Evolutionary conservation across 352 stramenopile species (phyloP).

Genomic region (Peronosclerospora sorghi): DNA sequence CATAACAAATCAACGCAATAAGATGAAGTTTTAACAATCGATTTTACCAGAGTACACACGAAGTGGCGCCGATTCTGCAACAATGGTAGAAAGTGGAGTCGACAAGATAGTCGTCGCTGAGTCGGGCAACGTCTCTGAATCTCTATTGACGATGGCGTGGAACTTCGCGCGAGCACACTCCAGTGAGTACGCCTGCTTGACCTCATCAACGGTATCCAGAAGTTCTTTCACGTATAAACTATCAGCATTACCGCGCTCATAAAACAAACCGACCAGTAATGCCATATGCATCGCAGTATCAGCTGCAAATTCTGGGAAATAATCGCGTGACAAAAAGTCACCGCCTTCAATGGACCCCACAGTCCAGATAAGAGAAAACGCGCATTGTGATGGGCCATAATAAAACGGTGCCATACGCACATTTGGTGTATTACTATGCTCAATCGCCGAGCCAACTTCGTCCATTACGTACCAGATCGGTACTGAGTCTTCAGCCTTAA

Average conservation of each 20-base stretch:
- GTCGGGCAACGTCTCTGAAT: slow-evolving; percentile 26
- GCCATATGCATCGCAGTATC: slow-evolving; percentile 25
- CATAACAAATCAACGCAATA: too few relatives aligned
- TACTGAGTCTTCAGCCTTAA: slow-evolving; percentile 27
- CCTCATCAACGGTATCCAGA: slow-evolving; percentile 11
- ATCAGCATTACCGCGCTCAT: slow-evolving; percentile 18
- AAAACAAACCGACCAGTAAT: slow-evolving; percentile 32
- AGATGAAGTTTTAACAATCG: not conserved
- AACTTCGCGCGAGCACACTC: slow-evolving; percentile 25
- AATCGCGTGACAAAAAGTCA: slow-evolving; percentile 38
- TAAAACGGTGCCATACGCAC: slow-evolving; percentile 46
- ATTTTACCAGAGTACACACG: slow-evolving; percentile 27
- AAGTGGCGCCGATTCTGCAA: slow-evolving; percentile 15
- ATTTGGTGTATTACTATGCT: slow-evolving; percentile 31
- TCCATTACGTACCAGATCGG: slow-evolving; percentile 56
- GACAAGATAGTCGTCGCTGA: slow-evolving; percentile 15
- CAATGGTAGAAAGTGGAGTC: slow-evolving; percentile 14
- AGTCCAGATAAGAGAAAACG: slow-evolving; percentile 41
- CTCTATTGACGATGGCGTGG: slow-evolving; percentile 25
- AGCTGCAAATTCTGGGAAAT: slow-evolving; percentile 23
- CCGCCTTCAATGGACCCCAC: slow-evolving; percentile 27
- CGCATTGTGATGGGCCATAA: slow-evolving; percentile 26
- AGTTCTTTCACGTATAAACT: slow-evolving; percentile 24
- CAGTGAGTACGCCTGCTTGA: slow-evolving; percentile 25
- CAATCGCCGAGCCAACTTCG: slow-evolving; percentile 41